Conservation (phyloP, 345 rosid species). For the Corchorus capsularis region DNA sequence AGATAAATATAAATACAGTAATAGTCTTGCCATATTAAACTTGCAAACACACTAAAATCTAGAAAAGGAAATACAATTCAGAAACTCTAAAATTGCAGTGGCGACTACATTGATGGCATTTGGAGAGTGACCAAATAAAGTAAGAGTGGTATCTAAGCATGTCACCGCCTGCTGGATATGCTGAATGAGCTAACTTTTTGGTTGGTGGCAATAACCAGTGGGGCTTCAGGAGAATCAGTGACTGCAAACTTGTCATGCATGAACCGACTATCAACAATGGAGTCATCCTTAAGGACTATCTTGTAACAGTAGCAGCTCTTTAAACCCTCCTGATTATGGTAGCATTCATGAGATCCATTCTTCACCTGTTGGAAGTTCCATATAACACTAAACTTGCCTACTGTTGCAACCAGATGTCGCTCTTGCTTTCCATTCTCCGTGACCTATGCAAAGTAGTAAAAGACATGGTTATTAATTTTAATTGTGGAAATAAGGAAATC, state of each 20-base stretch:
- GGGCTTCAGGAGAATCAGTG: constrained; percentile 94
- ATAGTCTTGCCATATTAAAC: background rate
- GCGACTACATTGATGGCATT: constrained; percentile 11
- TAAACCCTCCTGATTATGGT: constrained; percentile 69
- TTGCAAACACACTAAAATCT: constrained; percentile 10
- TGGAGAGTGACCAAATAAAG: constrained; percentile 8
- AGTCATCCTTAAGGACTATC: constrained; percentile 85
- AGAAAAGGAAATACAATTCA: constrained; percentile 12
- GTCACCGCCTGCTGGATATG: constrained; percentile 80
- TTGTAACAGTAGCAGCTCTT: constrained; percentile 93
- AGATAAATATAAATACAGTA: background rate
- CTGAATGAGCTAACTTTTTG: constrained; percentile 97
- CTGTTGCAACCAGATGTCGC: constrained; percentile 94
- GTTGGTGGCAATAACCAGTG: constrained; percentile 93
- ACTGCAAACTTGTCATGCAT: constrained; percentile 96
- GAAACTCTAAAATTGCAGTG: constrained; percentile 18
- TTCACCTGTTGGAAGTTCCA: constrained; percentile 88
- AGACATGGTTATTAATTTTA: constrained; percentile 1
- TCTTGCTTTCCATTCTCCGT: constrained; percentile 84
- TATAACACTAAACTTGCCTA: constrained; percentile 93
- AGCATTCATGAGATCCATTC: constrained; percentile 79
- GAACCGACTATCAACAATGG: constrained; percentile 95
- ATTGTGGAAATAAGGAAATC: background rate
- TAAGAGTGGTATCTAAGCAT: background rate
- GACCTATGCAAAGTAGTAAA: constrained; percentile 45